Evolutionary conservation across 1,284 basidiomycete species (phyloP).

Genomic region (Cystobasidium pallidum): DNA sequence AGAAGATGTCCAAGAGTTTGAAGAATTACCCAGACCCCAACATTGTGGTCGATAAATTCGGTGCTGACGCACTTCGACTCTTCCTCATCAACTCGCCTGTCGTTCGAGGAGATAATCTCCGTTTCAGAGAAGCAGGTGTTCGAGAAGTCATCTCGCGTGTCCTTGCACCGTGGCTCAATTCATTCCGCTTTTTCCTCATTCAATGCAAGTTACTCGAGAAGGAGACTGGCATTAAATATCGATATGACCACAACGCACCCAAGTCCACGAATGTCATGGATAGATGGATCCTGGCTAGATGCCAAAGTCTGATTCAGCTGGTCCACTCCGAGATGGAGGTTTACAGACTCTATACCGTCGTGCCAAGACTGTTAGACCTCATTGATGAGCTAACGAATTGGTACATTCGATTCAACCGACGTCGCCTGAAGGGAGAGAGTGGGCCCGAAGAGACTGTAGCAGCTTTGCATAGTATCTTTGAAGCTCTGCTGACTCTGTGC

Average conservation of each 20-base stretch:
- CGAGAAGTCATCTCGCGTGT: conserved; percentile 94
- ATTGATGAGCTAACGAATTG: conserved; percentile 98
- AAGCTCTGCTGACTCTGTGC: conserved; percentile 90
- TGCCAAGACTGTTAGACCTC: conserved; percentile 87
- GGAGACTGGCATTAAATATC: conserved; percentile 75
- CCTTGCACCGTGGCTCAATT: conserved; percentile 97
- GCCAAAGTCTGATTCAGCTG: conserved; percentile 91
- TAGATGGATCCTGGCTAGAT: conserved; percentile 94
- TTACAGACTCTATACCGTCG: conserved; percentile 97
- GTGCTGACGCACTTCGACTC: conserved; percentile 96
- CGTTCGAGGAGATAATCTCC: conserved; percentile 94
- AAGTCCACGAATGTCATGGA: conserved; percentile 95
- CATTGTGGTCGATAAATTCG: conserved; percentile 85
- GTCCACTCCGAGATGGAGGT: conserved; percentile 94
- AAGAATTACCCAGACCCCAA: conserved; percentile 99
- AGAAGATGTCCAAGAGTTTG: conserved; percentile 99
- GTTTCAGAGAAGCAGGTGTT: conserved; percentile 97
- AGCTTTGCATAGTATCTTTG: conserved; percentile 95
- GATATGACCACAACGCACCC: conserved; percentile 83
- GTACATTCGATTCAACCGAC: conserved; percentile 99
- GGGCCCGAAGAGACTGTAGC: conserved; percentile 83
- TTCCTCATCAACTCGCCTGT: conserved; percentile 99
- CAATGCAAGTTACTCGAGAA: conserved; percentile 89
- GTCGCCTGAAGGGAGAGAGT: conserved; percentile 92
- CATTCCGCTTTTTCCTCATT: conserved; percentile 99